Percentiles rank a stretch among this genome's conserved stretches.
These are phyloP conservation scores for Cladosporium sp. DNA, from an alignment of 2,329 filamentous ascomycete species.

Conservation along the genomic window DNA sequence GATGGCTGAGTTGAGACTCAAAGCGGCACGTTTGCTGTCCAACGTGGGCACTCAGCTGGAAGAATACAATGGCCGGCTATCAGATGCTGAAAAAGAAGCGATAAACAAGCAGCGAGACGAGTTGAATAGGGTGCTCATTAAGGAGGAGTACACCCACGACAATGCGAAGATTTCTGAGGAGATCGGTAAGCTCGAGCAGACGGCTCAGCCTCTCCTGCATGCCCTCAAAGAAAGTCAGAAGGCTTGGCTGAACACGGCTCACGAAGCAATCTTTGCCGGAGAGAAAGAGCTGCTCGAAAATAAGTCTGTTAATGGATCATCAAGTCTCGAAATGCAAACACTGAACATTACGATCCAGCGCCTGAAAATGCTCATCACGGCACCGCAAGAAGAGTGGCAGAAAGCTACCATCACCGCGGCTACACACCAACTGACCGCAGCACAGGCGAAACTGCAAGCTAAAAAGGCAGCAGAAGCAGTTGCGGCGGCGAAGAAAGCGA, in stretches of 20 bases:
- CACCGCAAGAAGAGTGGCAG: conserved; percentile 27
- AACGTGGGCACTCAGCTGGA: conserved; percentile 21
- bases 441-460: conserved; percentile 20
- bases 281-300: conserved; percentile 28
- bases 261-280: conserved; percentile 31
- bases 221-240: conserved; percentile 24
- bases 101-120: conserved; percentile 24
- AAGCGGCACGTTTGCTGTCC: conserved; percentile 21
- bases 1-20: conserved; percentile 17
- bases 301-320: not conserved
- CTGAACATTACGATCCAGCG: conserved; percentile 21
- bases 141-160: conserved; percentile 16
- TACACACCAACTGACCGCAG: conserved; percentile 24
- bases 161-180: conserved; percentile 19
- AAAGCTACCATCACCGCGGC: conserved; percentile 24
- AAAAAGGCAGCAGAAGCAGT: conserved; percentile 5
- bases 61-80: conserved; percentile 26
- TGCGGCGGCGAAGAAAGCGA: not conserved
- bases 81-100: conserved; percentile 18
- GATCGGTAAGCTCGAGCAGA: conserved; percentile 17
- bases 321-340: conserved; percentile 17
- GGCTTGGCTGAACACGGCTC: conserved; percentile 26
- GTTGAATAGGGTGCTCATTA: conserved; percentile 23
- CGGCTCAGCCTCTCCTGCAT: conserved; percentile 20
- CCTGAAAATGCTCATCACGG: conserved; percentile 28